Percentiles rank a stretch among this genome's conserved stretches.
phyloP scores from a whole-genome alignment of 345 rosid species.

The Erysimum cheiranthoides region DNA sequence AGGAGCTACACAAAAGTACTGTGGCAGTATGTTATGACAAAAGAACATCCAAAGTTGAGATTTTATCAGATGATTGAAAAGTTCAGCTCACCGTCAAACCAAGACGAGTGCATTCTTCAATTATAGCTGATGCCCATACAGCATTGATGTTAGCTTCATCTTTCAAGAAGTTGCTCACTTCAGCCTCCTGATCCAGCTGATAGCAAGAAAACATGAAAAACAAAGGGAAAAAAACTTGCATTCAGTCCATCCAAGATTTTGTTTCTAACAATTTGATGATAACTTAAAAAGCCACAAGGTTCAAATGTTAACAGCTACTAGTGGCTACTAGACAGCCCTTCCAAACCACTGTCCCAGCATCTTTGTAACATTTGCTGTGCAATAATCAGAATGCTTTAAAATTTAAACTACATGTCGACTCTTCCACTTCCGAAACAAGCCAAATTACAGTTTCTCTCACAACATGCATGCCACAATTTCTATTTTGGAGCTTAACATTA shows the following conservation, averaged over 20 bases:
- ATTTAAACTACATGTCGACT: constrained; percentile 15
- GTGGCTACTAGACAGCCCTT: constrained; percentile 10
- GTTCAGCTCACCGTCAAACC: constrained; percentile 76
- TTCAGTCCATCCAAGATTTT: constrained; percentile 32
- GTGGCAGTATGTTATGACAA: constrained; percentile 53
- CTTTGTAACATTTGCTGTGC: background rate
- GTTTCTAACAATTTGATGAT: constrained; percentile 9
- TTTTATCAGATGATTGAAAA: constrained; percentile 23
- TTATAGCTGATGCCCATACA: constrained; percentile 85
- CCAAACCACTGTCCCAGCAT: constrained; percentile 11
- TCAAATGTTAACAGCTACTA: background rate
- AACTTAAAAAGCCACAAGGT: constrained; percentile 25
- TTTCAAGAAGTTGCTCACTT: constrained; percentile 50
- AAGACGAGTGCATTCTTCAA: constrained; percentile 94
- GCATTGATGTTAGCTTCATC: constrained; percentile 70
- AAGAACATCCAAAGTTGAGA: constrained; percentile 33
- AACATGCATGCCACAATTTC: constrained; percentile 12
- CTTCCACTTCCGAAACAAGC: constrained; percentile 12
- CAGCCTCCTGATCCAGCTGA: constrained; percentile 66
- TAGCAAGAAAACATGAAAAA: constrained; percentile 37
- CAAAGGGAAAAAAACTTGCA: constrained; percentile 23
- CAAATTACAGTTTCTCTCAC: constrained; percentile 9
- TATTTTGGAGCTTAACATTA: constrained; percentile 4
- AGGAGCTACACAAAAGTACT: constrained; percentile 97
- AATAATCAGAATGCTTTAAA: constrained; percentile 23